Evolutionary conservation across 1,284 basidiomycete genomes (phyloP).

Genomic region (Violaceomyces palustris): DNA sequence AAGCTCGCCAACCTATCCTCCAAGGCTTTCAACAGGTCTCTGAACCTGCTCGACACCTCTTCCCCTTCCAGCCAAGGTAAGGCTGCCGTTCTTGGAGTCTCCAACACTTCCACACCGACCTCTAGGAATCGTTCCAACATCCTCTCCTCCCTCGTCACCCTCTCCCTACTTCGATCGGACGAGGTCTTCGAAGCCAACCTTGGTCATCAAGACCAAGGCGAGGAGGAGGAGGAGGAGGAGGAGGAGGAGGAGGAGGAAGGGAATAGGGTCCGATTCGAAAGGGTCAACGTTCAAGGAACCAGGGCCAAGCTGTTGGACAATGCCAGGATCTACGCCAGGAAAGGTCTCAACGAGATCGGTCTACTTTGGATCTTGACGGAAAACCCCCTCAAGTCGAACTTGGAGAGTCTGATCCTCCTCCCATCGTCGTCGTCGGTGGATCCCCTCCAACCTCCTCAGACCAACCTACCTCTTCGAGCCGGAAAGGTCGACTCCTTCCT

Average conservation of each 20-base stretch:
- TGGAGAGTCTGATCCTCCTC: too few relatives aligned
- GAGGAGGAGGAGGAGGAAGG: too few relatives aligned
- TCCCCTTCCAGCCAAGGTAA: constrained; percentile 4
- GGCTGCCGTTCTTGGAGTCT: constrained; percentile 23
- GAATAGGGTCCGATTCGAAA: too few relatives aligned
- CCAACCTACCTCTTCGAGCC: too few relatives aligned
- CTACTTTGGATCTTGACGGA: constrained; percentile 16
- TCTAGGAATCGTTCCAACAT: constrained; percentile 24
- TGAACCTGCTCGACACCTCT: constrained; percentile 24
- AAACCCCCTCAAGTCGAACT: too few relatives aligned
- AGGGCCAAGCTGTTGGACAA: constrained; percentile 27
- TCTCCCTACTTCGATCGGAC: constrained; percentile 24
- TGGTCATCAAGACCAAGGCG: background rate
- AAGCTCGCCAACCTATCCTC: constrained; percentile 13
- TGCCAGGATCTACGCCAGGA: constrained; percentile 29
- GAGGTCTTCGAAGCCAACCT: constrained; percentile 9
- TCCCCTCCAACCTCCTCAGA: too few relatives aligned
- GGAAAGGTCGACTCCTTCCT: too few relatives aligned
- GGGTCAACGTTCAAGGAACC: constrained; percentile 10
- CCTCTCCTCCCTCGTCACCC: constrained; percentile 11
- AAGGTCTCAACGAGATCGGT: constrained; percentile 32
- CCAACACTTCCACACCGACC: constrained; percentile 30
- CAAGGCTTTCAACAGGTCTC: constrained; percentile 19
- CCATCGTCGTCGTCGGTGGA: too few relatives aligned
- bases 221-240: too few relatives aligned